phyloP scores from a whole-genome alignment of 257 asterid genomes.

The Petunia secreta region DNA sequence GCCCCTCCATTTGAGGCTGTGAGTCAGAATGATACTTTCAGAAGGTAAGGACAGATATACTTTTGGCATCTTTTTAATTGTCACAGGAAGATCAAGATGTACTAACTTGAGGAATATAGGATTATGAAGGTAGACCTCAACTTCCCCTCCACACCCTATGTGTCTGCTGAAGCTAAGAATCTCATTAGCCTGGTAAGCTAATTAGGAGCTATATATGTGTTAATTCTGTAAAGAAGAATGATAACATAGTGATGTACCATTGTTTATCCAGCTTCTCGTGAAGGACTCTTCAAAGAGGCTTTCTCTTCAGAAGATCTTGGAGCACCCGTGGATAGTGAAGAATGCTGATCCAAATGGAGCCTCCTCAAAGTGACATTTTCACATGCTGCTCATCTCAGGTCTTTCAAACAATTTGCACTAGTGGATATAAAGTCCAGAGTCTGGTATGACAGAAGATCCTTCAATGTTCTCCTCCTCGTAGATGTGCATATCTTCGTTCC shows the following conservation, averaged over 20 bases:
- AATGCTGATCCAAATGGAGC: conserved; percentile 53
- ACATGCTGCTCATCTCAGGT: too few relatives aligned
- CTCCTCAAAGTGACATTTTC: conserved; percentile 38
- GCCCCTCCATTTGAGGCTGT: conserved; percentile 94
- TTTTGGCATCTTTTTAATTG: conserved; percentile 27
- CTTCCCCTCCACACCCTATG: conserved; percentile 68
- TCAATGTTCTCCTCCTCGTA: too few relatives aligned
- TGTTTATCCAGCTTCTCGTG: conserved; percentile 74
- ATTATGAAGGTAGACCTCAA: conserved; percentile 85
- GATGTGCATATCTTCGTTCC: too few relatives aligned
- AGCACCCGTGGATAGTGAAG: conserved; percentile 84
- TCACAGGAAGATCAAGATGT: conserved; percentile 22
- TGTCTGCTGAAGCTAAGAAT: conserved; percentile 73
- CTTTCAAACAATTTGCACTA: too few relatives aligned
- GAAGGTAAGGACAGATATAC: conserved; percentile 49
- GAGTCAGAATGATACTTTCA: conserved; percentile 76
- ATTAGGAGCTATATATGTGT: background rate
- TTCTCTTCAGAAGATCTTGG: conserved; percentile 70
- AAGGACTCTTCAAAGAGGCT: conserved; percentile 87
- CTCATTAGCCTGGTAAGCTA: conserved; percentile 72
- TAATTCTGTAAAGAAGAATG: background rate
- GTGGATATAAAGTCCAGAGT: too few relatives aligned
- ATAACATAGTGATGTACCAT: conserved; percentile 20
- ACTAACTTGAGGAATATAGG: conserved; percentile 43
- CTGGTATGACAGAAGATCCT: too few relatives aligned